These are phyloP conservation scores for Staphylotrichum tortipilum DNA, from an alignment of 495 filamentous ascomycete species.

Conservation along the genomic window DNA sequence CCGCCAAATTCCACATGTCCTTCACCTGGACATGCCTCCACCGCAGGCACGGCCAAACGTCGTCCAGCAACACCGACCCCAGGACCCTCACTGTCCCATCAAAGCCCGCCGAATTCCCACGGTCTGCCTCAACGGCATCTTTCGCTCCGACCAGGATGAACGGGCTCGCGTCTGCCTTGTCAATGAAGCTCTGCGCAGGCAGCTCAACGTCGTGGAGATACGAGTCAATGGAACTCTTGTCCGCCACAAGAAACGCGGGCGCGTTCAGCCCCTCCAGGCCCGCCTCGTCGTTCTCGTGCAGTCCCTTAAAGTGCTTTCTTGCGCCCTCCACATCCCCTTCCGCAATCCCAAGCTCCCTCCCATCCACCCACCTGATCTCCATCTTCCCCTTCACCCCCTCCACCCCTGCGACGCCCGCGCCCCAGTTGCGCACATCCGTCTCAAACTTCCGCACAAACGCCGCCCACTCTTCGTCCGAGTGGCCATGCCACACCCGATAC, in stretches of 20 bases:
- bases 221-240: slow-evolving; percentile 1
- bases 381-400: background rate
- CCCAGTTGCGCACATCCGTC: slow-evolving; percentile 2
- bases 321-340: slow-evolving; percentile 13
- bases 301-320: slow-evolving; percentile 1
- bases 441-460: slow-evolving; percentile 5
- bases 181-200: slow-evolving; percentile 5
- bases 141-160: slow-evolving; percentile 2
- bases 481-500: slow-evolving; percentile 10
- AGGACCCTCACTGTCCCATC: slow-evolving; percentile 10
- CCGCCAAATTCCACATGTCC: slow-evolving; percentile 10
- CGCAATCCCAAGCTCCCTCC: slow-evolving; percentile 6
- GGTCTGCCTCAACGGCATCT: background rate
- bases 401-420: background rate
- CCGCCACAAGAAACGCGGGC: slow-evolving; percentile 6
- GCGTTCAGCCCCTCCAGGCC: background rate
- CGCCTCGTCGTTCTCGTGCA: background rate
- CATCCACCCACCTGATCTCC: slow-evolving; percentile 15
- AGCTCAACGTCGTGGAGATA: background rate
- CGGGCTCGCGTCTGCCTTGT: slow-evolving; percentile 2
- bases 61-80: slow-evolving; percentile 8
- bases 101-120: background rate
- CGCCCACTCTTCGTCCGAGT: slow-evolving; percentile 8
- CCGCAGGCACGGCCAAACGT: slow-evolving; percentile 5
- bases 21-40: background rate